A percentile compares a stretch with the other conserved stretches of the same genome.
phyloP scores from a whole-genome alignment of 495 filamentous ascomycete genomes.

The Staphylotrichum tortipilum region DNA sequence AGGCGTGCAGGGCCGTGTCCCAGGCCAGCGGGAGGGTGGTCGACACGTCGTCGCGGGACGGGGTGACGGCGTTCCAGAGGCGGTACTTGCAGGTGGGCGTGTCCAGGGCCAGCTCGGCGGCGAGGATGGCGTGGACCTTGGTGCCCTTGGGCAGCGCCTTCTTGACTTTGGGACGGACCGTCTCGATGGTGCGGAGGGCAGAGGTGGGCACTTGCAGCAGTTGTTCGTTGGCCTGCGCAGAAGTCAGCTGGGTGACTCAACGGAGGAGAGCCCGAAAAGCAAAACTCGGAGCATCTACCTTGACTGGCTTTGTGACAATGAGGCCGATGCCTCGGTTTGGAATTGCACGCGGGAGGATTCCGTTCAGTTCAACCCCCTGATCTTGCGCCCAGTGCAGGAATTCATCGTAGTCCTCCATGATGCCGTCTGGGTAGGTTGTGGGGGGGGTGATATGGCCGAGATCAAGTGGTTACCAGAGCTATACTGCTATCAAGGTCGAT shows the following conservation, averaged over 20 bases:
- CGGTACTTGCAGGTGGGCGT: slow-evolving; percentile 21
- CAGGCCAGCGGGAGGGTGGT: slow-evolving; percentile 63
- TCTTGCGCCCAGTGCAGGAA: slow-evolving; percentile 56
- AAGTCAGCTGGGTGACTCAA: neutral
- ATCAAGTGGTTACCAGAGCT: no score
- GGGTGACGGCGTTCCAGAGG: slow-evolving; percentile 64
- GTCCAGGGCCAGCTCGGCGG: slow-evolving; percentile 58
- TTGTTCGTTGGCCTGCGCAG: slow-evolving; percentile 39
- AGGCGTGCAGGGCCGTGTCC: slow-evolving; percentile 38
- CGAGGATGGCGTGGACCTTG: slow-evolving; percentile 59
- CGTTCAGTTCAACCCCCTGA: slow-evolving; percentile 49
- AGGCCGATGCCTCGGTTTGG: slow-evolving; percentile 67
- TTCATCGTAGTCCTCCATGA: slow-evolving; percentile 34
- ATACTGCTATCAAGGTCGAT: no score
- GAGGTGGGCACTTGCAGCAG: slow-evolving; percentile 56
- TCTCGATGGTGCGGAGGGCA: slow-evolving; percentile 53
- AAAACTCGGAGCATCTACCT: slow-evolving; percentile 46
- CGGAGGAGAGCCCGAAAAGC: no score
- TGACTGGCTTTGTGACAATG: slow-evolving; percentile 53
- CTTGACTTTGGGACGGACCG: slow-evolving; percentile 46
- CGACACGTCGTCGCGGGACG: slow-evolving; percentile 49
- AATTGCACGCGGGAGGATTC: slow-evolving; percentile 49
- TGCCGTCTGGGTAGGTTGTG: neutral
- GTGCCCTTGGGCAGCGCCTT: slow-evolving; percentile 40
- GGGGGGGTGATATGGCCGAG: no score